phyloP scores from a whole-genome alignment of 805 yeast species.

The Pichia manshurica region DNA sequence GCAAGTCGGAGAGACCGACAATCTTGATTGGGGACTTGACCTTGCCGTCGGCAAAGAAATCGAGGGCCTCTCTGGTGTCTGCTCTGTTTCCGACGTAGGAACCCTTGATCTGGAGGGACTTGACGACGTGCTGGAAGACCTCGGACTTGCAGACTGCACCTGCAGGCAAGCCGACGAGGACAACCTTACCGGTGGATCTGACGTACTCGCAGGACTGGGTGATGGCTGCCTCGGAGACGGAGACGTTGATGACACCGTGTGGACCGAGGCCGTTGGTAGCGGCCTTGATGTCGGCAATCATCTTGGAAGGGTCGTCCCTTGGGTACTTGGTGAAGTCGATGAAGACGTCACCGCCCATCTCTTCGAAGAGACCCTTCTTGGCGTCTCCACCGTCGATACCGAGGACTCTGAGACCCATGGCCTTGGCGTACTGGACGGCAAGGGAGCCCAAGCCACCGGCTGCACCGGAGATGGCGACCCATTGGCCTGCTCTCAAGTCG shows the following conservation, averaged over 20 bases:
- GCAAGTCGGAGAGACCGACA: slow-evolving; percentile 48
- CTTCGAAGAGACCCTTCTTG: slow-evolving; percentile 36
- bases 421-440: slow-evolving; percentile 46
- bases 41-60: slow-evolving; percentile 46
- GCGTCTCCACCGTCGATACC: slow-evolving; percentile 47
- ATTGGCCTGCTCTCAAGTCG: slow-evolving; percentile 40
- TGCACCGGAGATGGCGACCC: slow-evolving; percentile 50
- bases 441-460: slow-evolving; percentile 49
- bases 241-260: slow-evolving; percentile 48
- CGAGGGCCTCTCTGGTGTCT: slow-evolving; percentile 54
- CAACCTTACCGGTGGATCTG: slow-evolving; percentile 53
- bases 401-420: slow-evolving; percentile 43
- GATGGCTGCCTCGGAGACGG: slow-evolving; percentile 46
- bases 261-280: slow-evolving; percentile 45
- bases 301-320: slow-evolving; percentile 29
- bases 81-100: slow-evolving; percentile 60
- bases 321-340: slow-evolving; percentile 37
- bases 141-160: slow-evolving; percentile 47
- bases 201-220: slow-evolving; percentile 37
- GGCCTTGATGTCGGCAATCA: slow-evolving; percentile 35
- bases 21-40: slow-evolving; percentile 50
- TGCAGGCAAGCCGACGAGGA: slow-evolving; percentile 58
- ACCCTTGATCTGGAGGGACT: slow-evolving; percentile 48
- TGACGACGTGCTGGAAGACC: slow-evolving; percentile 51
- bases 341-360: slow-evolving; percentile 43